A percentile compares a stretch with the other conserved stretches of the same genome.
Evolutionary conservation across 176 grass and related monocot genomes (phyloP).

Genomic region (Oryza glumipatula): DNA sequence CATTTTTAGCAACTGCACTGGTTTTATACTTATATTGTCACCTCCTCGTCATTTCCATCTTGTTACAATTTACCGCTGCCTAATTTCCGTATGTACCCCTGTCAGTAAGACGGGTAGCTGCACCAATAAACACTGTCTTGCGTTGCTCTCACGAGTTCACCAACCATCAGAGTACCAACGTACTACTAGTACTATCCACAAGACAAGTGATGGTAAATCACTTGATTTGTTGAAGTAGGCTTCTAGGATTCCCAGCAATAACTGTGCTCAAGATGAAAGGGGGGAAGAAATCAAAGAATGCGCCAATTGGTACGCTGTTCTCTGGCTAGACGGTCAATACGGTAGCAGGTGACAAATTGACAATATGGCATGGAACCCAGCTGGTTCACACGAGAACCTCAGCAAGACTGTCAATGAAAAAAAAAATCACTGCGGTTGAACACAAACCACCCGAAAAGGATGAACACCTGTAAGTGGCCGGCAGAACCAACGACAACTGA

Average conservation of each 20-base stretch:
- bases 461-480: too few relatives aligned
- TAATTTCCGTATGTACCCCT: background rate
- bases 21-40: background rate
- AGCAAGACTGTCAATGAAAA: background rate
- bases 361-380: background rate
- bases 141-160: background rate
- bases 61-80: background rate
- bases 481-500: too few relatives aligned
- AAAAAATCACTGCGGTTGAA: background rate
- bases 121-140: background rate
- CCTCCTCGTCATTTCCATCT: background rate
- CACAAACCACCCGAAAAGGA: background rate
- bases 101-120: background rate
- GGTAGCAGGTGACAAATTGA: background rate
- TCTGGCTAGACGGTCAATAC: background rate
- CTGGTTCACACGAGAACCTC: background rate
- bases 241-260: background rate
- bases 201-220: background rate
- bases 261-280: background rate
- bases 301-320: background rate
- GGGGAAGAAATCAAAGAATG: background rate
- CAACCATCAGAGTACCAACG: constrained; percentile 1
- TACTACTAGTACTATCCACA: constrained; percentile 16
- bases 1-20: too few relatives aligned
- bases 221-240: background rate